Evolutionary conservation across 1,139 yeast species (phyloP), one percentile per base, ranked within the genome.

Genomic region (Candida labiduridarum): DNA sequence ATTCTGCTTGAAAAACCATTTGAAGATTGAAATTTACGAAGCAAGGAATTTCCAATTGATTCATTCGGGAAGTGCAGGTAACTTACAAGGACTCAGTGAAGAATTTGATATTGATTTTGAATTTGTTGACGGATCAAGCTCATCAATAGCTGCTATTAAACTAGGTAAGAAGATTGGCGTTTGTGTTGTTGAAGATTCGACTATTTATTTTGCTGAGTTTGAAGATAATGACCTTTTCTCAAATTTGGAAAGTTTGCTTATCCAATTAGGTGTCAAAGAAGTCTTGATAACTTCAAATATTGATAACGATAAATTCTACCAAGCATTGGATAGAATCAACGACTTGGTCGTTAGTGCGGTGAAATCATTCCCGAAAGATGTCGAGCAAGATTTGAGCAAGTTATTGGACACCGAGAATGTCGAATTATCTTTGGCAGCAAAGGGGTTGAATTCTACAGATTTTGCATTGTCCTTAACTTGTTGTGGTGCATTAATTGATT

Each of bases 251-350:
- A 85, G 95, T 51, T 76, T 90, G 48, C 68, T 92, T 50, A 87
- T 94, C 56, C 99, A 94, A 65, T 72, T 91, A 36, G 97, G 96
- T 19, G 89, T 91, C 4, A 89, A 88, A 60, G 99, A 94, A 62
- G 86, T 91, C 44, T 68, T 94, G 9, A 63, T 90, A 7, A 87
- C 87, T 3, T 73, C 70, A 52, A 67, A 65, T 49, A 61, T 69
- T 2, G 78, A 77, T 31, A 62, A 69, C 2, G 78, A 76, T 48
- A 87, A 80, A 63, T 76, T 87, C 47, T 71, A 72, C 35, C 85
- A 84, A 57, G 84, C 84, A 12, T 72, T 89, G 52, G 89, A 88
- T 58, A 82, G 91, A 52, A 71, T 74, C 47, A 89, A 95, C 56
- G 89, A 85, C 42, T 79, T 89, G 34, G 86, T 88, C 1, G 76